Percentiles rank a stretch among this genome's conserved stretches.
These are phyloP conservation scores for Primulina huaijiensis DNA, from an alignment of 257 asterid genomes.

Conservation along the genomic window DNA sequence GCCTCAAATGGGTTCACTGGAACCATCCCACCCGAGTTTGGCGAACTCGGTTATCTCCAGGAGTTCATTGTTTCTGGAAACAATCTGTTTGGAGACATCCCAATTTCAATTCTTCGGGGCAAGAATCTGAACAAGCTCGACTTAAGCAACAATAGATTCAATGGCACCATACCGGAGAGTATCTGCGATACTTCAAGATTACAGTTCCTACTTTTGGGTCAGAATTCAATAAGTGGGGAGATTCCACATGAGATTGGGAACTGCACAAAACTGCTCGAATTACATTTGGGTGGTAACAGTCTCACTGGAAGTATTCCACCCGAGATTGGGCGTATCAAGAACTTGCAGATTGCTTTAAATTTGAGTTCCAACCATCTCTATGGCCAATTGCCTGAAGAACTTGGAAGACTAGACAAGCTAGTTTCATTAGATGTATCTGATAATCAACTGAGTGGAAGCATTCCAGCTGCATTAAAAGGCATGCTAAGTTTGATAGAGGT, in stretches of 20 bases:
- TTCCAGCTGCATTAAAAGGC: conserved; percentile 68
- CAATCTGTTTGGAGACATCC: conserved; percentile 67
- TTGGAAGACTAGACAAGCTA: conserved; percentile 85
- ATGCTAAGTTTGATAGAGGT: conserved; percentile 94
- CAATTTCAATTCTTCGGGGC: conserved; percentile 54
- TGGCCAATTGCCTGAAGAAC: conserved; percentile 74
- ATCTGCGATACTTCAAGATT: conserved; percentile 73
- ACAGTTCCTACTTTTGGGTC: conserved; percentile 69
- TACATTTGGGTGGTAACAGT: conserved; percentile 70
- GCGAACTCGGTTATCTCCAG: conserved; percentile 62
- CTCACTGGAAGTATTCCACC: conserved; percentile 78
- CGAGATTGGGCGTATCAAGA: conserved; percentile 78
- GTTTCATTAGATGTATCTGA: conserved; percentile 82
- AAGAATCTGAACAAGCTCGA: conserved; percentile 84
- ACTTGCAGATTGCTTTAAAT: conserved; percentile 79
- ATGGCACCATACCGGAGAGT: conserved; percentile 63
- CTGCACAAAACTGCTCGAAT: conserved; percentile 76
- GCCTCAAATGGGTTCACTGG: conserved; percentile 84
- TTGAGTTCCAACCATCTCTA: conserved; percentile 78
- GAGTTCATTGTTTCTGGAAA: conserved; percentile 82
- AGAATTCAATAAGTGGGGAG: conserved; percentile 62
- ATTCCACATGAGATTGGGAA: conserved; percentile 82
- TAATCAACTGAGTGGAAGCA: conserved; percentile 78
- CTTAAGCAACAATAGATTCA: conserved; percentile 66
- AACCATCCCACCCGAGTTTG: conserved; percentile 71